A percentile compares a stretch with the other conserved stretches of the same genome.
These are phyloP conservation scores for Atkinsonella hypoxylon DNA, from an alignment of 2,329 filamentous ascomycete genomes.

Conservation along the genomic window DNA sequence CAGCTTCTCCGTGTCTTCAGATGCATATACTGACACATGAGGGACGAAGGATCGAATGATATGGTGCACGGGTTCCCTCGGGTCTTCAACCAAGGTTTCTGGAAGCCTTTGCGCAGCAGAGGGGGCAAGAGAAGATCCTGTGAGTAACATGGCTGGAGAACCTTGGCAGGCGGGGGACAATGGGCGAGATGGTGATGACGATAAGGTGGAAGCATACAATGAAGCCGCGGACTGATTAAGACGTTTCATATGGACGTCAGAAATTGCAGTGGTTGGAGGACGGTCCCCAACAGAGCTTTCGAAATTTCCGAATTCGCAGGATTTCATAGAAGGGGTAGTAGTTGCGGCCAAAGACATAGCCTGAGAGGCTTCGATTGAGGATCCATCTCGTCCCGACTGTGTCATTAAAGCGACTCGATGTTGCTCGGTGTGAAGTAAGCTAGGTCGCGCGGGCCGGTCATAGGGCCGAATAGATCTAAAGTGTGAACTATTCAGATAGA, in stretches of 20 bases:
- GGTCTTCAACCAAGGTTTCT: constrained; percentile 31
- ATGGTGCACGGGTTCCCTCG: constrained; percentile 47
- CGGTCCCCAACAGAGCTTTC: constrained; percentile 37
- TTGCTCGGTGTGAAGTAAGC: neutral
- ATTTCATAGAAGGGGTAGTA: constrained; percentile 32
- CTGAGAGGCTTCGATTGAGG: constrained; percentile 55
- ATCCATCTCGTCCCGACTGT: constrained; percentile 50
- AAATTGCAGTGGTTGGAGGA: constrained; percentile 38
- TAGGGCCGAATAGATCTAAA: neutral
- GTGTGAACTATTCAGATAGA: neutral
- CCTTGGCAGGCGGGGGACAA: constrained; percentile 53
- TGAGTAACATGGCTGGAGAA: constrained; percentile 42
- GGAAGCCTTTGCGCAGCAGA: constrained; percentile 31
- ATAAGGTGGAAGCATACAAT: constrained; percentile 52
- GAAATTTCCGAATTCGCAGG: constrained; percentile 51
- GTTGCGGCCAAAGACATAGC: constrained; percentile 57
- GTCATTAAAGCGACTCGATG: constrained; percentile 45
- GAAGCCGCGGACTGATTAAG: constrained; percentile 48
- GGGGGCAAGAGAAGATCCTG: constrained; percentile 46
- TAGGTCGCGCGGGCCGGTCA: constrained; percentile 9
- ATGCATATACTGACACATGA: constrained; percentile 78
- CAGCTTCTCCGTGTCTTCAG: constrained; percentile 71
- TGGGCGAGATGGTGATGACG: constrained; percentile 56
- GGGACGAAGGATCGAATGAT: constrained; percentile 81
- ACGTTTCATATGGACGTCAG: constrained; percentile 39